Conservation (phyloP, 345 rosid genomes). For the Eucalyptus pumila region DNA sequence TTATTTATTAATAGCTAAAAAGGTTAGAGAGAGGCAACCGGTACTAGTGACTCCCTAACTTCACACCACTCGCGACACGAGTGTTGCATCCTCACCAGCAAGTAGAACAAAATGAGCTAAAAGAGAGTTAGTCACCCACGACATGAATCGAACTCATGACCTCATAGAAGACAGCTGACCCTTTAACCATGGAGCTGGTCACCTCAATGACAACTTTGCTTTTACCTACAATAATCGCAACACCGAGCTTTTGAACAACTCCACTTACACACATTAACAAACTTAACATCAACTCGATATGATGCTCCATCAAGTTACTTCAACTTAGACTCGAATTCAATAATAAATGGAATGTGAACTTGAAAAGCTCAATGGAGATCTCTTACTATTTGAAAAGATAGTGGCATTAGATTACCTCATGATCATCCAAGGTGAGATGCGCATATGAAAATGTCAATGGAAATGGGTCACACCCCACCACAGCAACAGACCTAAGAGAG, state of each 20-base stretch:
- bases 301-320: background rate
- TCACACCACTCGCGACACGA: fast-evolving
- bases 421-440: background rate
- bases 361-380: background rate
- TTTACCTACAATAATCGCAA: background rate
- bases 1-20: background rate
- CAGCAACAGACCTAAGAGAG: background rate
- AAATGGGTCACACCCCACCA: background rate
- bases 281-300: background rate
- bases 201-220: background rate
- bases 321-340: background rate
- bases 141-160: background rate
- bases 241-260: background rate
- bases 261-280: background rate
- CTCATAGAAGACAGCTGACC: background rate
- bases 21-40: background rate
- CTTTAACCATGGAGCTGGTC: background rate
- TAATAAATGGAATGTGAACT: background rate
- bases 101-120: background rate
- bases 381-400: background rate
- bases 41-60: background rate
- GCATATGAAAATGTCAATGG: background rate
- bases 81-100: background rate
- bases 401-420: background rate
- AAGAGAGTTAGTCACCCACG: background rate